Evolutionary conservation across 225 moss, liverwort and hornwort species (phyloP).

Genomic region (Ulota crispa): DNA sequence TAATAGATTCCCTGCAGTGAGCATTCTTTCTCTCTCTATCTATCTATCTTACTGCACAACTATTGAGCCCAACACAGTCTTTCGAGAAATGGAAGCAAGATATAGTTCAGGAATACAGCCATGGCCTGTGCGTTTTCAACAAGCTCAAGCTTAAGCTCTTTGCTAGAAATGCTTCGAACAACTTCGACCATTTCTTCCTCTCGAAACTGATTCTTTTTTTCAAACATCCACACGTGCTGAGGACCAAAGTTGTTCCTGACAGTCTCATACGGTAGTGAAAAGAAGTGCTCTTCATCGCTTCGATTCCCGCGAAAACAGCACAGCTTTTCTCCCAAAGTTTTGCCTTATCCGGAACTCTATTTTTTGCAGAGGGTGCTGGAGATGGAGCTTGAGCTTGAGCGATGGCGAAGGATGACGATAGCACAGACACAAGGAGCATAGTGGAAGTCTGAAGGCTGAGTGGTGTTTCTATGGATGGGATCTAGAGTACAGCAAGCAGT

Average conservation of each 20-base stretch:
- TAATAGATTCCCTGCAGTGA: neutral
- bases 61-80: neutral
- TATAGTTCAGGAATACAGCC: neutral
- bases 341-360: neutral
- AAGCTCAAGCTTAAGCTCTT: no score
- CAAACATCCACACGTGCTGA: neutral
- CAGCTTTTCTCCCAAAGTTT: neutral
- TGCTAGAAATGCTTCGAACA: neutral
- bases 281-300: neutral
- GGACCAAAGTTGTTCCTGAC: neutral
- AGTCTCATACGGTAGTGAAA: neutral
- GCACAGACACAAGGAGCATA: neutral
- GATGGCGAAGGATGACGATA: constrained; percentile 22
- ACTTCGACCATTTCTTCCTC: neutral
- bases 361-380: constrained; percentile 3
- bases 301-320: no score
- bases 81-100: neutral
- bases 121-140: neutral
- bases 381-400: neutral
- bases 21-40: neutral
- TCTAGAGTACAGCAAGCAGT: constrained; percentile 9
- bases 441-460: neutral
- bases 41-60: no score
- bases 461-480: neutral
- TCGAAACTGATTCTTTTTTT: neutral